phyloP scores from a whole-genome alignment of 305 asterid species.

The Fraxinus xanthoxyloides region DNA sequence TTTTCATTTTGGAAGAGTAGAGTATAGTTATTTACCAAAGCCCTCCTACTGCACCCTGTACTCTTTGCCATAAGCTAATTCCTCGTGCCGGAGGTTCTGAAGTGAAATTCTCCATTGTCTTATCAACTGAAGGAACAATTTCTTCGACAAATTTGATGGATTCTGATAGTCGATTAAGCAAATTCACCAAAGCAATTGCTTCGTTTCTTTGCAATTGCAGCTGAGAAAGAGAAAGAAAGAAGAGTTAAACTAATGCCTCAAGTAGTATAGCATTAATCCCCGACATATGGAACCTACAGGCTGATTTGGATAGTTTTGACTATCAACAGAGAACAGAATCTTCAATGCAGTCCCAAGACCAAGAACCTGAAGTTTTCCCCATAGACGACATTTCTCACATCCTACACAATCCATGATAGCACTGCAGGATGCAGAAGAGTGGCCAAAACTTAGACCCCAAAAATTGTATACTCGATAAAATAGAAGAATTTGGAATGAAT shows the following conservation, averaged over 20 bases:
- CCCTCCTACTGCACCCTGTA: conserved; percentile 31
- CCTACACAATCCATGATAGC: conserved; percentile 88
- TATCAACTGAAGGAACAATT: conserved; percentile 55
- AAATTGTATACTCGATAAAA: conserved; percentile 6
- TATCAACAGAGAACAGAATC: conserved; percentile 79
- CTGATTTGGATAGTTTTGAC: conserved; percentile 39
- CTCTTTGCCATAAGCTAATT: conserved; percentile 40
- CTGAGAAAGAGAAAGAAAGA: conserved; percentile 30
- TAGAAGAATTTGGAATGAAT: not conserved
- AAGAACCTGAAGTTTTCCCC: conserved; percentile 71
- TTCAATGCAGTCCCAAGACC: conserved; percentile 32
- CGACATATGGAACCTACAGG: conserved; percentile 45
- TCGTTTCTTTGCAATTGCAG: conserved; percentile 91
- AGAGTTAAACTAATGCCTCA: conserved; percentile 9
- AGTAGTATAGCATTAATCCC: not conserved
- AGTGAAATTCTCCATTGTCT: conserved; percentile 41
- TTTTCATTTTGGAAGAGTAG: conserved; percentile 15
- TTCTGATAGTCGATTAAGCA: conserved; percentile 82
- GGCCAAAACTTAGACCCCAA: conserved; percentile 3
- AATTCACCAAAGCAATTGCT: conserved; percentile 84
- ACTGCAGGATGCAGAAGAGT: conserved; percentile 34
- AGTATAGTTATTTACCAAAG: conserved; percentile 37
- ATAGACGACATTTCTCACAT: conserved; percentile 78
- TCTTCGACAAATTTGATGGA: conserved; percentile 74
- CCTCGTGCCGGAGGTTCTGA: conserved; percentile 36